Conservation (phyloP, 495 filamentous ascomycete species). For the Penicillium roqueforti region DNA sequence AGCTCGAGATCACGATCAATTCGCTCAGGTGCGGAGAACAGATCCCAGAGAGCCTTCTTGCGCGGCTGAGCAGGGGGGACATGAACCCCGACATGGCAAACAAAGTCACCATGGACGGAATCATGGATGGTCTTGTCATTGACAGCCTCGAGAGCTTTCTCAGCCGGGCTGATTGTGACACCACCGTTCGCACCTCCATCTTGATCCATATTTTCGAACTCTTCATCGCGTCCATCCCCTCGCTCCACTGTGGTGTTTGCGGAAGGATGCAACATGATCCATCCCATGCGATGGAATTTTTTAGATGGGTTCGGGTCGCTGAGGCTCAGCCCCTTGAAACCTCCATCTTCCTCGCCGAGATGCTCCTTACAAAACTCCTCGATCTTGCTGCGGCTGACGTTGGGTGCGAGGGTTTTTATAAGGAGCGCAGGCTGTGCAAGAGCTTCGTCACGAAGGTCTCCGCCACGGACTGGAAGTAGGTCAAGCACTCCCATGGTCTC, state of each 20-base stretch:
- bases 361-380: constrained; percentile 91
- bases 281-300: constrained; percentile 95
- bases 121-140: constrained; percentile 97
- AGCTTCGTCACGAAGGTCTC: constrained; percentile 78
- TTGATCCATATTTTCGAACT: constrained; percentile 52
- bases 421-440: constrained; percentile 83
- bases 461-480: constrained; percentile 71
- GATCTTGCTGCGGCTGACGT: constrained; percentile 89
- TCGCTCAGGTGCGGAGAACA: constrained; percentile 86
- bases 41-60: constrained; percentile 96
- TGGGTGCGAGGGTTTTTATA: constrained; percentile 97
- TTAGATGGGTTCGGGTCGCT: constrained; percentile 97
- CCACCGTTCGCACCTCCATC: constrained; percentile 30
- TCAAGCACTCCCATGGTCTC: constrained; percentile 92
- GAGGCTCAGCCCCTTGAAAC: constrained; percentile 86
- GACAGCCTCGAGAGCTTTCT: constrained; percentile 84
- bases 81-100: constrained; percentile 95
- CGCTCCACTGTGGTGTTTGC: constrained; percentile 56
- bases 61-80: constrained; percentile 77
- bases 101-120: constrained; percentile 87
- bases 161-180: constrained; percentile 51
- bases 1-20: constrained; percentile 81
- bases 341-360: constrained; percentile 77
- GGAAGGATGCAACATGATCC: constrained; percentile 89
- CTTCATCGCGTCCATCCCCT: constrained; percentile 60